These are phyloP conservation scores for Kodamaea sp. DNA, from an alignment of 1,139 yeast species.

Conservation along the genomic window DNA sequence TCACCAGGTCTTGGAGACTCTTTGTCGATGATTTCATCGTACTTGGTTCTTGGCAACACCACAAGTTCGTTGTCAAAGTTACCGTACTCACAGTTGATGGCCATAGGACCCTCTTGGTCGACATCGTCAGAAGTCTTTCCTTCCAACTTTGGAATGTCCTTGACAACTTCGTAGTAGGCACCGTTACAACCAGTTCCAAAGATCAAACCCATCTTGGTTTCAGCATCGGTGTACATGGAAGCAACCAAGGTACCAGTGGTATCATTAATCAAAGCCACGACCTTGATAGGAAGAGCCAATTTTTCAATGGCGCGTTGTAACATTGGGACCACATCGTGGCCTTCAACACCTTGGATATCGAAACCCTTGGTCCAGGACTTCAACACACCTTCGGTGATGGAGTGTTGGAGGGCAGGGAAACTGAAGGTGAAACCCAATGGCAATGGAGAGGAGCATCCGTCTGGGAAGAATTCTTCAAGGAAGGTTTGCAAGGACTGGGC, in stretches of 20 bases:
- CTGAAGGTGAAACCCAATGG: constrained; percentile 96
- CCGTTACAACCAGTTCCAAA: constrained; percentile 99
- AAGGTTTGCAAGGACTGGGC: constrained; percentile 75
- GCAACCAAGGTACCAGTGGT: constrained; percentile 98
- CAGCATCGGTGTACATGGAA: constrained; percentile 86
- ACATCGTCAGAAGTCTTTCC: constrained; percentile 70
- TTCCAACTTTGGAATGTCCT: constrained; percentile 78
- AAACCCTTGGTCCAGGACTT: constrained; percentile 99
- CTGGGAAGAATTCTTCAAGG: constrained; percentile 60
- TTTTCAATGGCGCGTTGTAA: constrained; percentile 72
- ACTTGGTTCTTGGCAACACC: constrained; percentile 86
- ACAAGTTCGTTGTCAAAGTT: constrained; percentile 91
- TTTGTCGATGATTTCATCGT: constrained; percentile 75
- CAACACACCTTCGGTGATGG: constrained; percentile 81
- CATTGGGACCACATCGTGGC: constrained; percentile 91
- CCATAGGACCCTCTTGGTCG: constrained; percentile 71
- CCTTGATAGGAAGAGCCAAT: constrained; percentile 71
- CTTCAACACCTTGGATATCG: constrained; percentile 92
- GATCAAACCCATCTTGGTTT: constrained; percentile 90
- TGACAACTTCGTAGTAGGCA: constrained; percentile 83
- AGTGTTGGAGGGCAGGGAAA: constrained; percentile 84
- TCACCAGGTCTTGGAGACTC: constrained; percentile 96
- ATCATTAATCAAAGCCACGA: constrained; percentile 92
- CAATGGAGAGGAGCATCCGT: constrained; percentile 53
- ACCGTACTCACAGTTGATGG: constrained; percentile 98